Evolutionary conservation across 345 rosid species (phyloP).

Genomic region (Murraya koenigii): DNA sequence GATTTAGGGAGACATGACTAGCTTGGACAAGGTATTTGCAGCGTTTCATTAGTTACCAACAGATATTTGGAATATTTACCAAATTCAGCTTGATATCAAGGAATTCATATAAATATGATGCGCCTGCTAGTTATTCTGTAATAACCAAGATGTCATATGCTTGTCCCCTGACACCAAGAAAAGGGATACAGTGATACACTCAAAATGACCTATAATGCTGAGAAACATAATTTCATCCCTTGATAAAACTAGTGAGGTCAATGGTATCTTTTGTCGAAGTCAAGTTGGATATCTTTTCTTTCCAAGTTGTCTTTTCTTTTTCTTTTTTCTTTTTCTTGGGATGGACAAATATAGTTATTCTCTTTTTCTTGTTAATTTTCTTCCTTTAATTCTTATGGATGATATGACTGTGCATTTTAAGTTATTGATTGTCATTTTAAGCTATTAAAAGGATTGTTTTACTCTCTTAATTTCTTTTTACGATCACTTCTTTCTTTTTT

Average conservation of each 20-base stretch:
- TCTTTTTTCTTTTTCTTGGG: neutral
- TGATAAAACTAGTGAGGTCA: neutral
- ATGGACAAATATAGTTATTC: neutral
- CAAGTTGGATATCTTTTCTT: neutral
- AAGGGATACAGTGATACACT: neutral
- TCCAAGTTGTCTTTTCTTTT: neutral
- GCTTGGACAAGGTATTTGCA: neutral
- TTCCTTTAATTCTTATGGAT: neutral
- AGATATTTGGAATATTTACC: neutral
- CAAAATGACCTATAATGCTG: neutral
- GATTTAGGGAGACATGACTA: neutral
- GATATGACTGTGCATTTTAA: neutral
- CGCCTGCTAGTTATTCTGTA: neutral
- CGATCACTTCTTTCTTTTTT: conserved; percentile 5
- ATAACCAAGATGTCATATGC: neutral
- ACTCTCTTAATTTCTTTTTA: neutral
- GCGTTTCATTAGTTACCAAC: neutral
- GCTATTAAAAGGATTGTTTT: neutral
- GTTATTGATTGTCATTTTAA: neutral
- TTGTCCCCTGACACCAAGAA: too few relatives aligned
- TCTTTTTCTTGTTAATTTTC: neutral
- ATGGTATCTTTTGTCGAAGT: neutral
- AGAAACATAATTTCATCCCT: neutral
- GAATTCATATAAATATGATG: neutral
- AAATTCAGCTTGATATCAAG: neutral